Evolutionary conservation across 2,329 filamentous ascomycete genomes (phyloP).

Genomic region (Biscogniauxia marginata): DNA sequence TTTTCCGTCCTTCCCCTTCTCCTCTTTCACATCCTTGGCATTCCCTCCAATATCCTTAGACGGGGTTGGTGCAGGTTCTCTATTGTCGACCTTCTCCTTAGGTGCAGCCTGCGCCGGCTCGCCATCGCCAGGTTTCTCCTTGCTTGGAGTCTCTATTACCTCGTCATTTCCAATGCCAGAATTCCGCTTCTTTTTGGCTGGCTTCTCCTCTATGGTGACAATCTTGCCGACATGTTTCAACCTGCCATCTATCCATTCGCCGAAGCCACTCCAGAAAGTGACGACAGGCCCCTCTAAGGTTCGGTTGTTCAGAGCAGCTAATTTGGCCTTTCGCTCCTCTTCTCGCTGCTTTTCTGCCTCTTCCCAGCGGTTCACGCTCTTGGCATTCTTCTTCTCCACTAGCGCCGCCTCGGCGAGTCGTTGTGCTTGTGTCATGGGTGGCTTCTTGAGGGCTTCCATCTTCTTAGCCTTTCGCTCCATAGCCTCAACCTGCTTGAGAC

Average conservation of each 20-base stretch:
- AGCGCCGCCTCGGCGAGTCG: constrained; percentile 77
- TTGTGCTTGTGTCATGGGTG: constrained; percentile 83
- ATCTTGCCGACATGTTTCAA: constrained; percentile 68
- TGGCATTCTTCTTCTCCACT: constrained; percentile 83
- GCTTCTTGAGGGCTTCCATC: constrained; percentile 72
- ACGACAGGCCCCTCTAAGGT: constrained; percentile 86
- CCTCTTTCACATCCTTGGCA: background rate
- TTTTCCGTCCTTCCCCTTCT: background rate
- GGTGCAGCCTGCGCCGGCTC: constrained; percentile 8
- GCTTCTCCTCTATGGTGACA: constrained; percentile 61
- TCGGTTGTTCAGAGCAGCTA: constrained; percentile 84
- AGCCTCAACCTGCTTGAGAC: constrained; percentile 66
- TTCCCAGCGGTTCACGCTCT: constrained; percentile 91
- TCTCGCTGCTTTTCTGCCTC: constrained; percentile 86
- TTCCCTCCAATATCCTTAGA: constrained; percentile 4
- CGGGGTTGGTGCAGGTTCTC: constrained; percentile 2
- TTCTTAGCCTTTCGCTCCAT: constrained; percentile 69
- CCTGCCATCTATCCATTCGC: constrained; percentile 75
- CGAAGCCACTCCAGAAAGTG: constrained; percentile 90
- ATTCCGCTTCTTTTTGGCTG: constrained; percentile 50
- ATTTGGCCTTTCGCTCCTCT: constrained; percentile 75
- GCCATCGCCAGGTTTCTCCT: constrained; percentile 23
- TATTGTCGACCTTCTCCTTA: constrained; percentile 10
- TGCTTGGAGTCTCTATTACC: constrained; percentile 14
- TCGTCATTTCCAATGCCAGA: constrained; percentile 28